Percentiles rank a stretch among this genome's conserved stretches.
phyloP scores from a whole-genome alignment of 345 rosid genomes.

The Sisymbrium irio region DNA sequence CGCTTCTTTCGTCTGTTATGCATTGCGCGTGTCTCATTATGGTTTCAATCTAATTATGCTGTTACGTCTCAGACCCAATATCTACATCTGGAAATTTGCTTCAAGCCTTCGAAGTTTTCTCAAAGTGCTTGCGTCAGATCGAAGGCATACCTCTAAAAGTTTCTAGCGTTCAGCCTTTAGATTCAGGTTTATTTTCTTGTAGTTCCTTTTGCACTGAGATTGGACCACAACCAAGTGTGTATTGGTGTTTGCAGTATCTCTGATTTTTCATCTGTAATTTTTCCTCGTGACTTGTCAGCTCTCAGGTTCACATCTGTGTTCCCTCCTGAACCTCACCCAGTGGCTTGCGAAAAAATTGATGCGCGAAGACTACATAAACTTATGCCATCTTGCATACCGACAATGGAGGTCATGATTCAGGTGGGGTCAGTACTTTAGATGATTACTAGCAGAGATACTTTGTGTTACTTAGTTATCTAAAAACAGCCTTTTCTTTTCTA shows the following conservation, averaged over 20 bases:
- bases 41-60: neutral
- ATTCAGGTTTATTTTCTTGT: slow-evolving; percentile 56
- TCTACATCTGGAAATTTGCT: slow-evolving; percentile 59
- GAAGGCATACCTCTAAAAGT: slow-evolving; percentile 80
- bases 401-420: slow-evolving; percentile 94
- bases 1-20: neutral
- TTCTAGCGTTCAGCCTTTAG: slow-evolving; percentile 80
- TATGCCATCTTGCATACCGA: slow-evolving; percentile 60
- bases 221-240: neutral
- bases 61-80: slow-evolving; percentile 55
- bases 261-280: neutral
- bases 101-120: slow-evolving; percentile 66
- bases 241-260: slow-evolving; percentile 6
- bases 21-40: neutral
- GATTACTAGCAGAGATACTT: neutral
- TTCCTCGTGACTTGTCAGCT: slow-evolving; percentile 50
- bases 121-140: slow-evolving; percentile 62
- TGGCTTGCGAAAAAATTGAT: slow-evolving; percentile 51
- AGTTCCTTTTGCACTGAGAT: slow-evolving; percentile 8
- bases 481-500: neutral
- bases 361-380: slow-evolving; percentile 46
- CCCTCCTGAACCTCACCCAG: slow-evolving; percentile 89
- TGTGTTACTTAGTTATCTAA: neutral
- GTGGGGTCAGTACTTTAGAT: slow-evolving; percentile 34
- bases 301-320: slow-evolving; percentile 83